Percentiles rank a stretch among this genome's conserved stretches.
Conservation (phyloP, 2,329 filamentous ascomycete species). For the Lecanicillium sp. region DNA sequence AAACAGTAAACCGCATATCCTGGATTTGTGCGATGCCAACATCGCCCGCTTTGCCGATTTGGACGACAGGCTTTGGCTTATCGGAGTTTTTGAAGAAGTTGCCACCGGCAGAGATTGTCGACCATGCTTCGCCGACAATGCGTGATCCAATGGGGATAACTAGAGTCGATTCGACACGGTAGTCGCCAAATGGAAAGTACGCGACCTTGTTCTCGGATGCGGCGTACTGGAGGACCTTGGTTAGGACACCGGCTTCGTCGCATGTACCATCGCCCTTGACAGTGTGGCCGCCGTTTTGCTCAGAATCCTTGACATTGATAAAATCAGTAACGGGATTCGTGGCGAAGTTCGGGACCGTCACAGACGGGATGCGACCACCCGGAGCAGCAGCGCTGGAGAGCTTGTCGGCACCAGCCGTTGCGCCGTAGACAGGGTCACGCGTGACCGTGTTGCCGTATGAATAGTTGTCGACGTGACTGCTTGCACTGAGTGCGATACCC, state of each 20-base stretch:
- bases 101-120: slow-evolving; percentile 44
- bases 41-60: slow-evolving; percentile 30
- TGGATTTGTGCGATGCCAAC: slow-evolving; percentile 43
- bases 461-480: slow-evolving; percentile 31
- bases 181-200: slow-evolving; percentile 26
- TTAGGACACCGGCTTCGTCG: slow-evolving; percentile 33
- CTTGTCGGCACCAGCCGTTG: slow-evolving; percentile 23
- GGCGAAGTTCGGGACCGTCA: slow-evolving; percentile 35
- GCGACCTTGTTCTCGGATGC: slow-evolving; percentile 25
- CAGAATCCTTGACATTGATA: slow-evolving; percentile 33
- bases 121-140: slow-evolving; percentile 51
- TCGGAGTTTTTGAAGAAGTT: slow-evolving; percentile 35
- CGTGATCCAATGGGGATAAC: slow-evolving; percentile 34
- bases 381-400: slow-evolving; percentile 32
- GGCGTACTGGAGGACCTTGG: slow-evolving; percentile 31
- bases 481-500: slow-evolving; percentile 25
- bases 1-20: slow-evolving; percentile 47
- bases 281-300: slow-evolving; percentile 23
- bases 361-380: slow-evolving; percentile 29
- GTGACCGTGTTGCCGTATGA: slow-evolving; percentile 37
- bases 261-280: slow-evolving; percentile 32
- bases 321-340: slow-evolving; percentile 23
- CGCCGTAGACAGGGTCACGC: slow-evolving; percentile 32
- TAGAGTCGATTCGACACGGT: slow-evolving; percentile 23
- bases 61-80: slow-evolving; percentile 38